Evolutionary conservation across 805 yeast genomes (phyloP).

Genomic region (Yamadazyma sp.): DNA sequence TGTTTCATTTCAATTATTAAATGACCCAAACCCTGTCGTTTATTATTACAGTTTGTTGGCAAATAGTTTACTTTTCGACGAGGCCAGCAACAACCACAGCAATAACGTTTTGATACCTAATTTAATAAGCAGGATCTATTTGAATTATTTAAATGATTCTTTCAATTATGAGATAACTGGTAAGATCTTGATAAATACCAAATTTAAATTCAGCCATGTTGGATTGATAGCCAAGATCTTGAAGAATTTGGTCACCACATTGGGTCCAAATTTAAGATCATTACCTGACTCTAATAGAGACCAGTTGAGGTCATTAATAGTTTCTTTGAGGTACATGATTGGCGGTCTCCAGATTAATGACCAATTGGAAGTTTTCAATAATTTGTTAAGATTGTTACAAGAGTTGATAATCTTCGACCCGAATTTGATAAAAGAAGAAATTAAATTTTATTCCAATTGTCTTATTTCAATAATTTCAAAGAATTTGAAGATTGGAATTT

Average conservation of each 20-base stretch:
- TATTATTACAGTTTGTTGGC: constrained; percentile 71
- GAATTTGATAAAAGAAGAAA: constrained; percentile 29
- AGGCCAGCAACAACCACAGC: constrained; percentile 37
- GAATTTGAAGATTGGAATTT: constrained; percentile 35
- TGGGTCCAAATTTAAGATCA: constrained; percentile 38
- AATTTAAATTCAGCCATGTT: constrained; percentile 30
- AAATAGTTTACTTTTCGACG: constrained; percentile 52
- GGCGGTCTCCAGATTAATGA: constrained; percentile 29
- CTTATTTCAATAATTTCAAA: constrained; percentile 28
- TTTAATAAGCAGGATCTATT: constrained; percentile 29
- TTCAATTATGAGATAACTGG: constrained; percentile 35
- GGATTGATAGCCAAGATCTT: constrained; percentile 22
- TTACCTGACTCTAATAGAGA: constrained; percentile 16
- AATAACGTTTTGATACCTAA: constrained; percentile 39
- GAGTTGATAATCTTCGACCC: constrained; percentile 40
- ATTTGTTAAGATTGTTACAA: constrained; percentile 27
- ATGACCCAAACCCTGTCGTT: constrained; percentile 84
- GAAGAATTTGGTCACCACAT: constrained; percentile 28
- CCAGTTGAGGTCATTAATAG: constrained; percentile 25
- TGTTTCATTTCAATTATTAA: constrained; percentile 55
- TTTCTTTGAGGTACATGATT: constrained; percentile 28
- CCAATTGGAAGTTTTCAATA: constrained; percentile 18
- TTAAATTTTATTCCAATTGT: constrained; percentile 25
- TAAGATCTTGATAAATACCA: constrained; percentile 31
- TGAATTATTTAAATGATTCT: constrained; percentile 32